Percentiles rank a stretch among this genome's conserved stretches.
Conservation (phyloP, 1,284 basidiomycete species). For the Inonotus hispidus region DNA sequence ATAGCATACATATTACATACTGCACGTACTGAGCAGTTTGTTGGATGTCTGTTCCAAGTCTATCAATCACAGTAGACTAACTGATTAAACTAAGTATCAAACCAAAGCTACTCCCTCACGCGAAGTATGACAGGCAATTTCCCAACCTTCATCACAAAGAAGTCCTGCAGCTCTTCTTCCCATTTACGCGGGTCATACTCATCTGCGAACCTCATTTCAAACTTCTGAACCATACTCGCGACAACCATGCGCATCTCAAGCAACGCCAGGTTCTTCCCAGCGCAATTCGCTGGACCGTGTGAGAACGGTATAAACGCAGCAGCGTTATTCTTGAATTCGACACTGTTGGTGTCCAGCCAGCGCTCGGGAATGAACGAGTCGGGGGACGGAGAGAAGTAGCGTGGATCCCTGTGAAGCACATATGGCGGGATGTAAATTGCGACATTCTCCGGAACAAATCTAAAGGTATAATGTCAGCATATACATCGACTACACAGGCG, state of each 20-base stretch:
- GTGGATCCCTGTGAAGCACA: constrained; percentile 37
- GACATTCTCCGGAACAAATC: constrained; percentile 46
- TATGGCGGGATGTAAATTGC: constrained; percentile 42
- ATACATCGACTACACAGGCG: background rate
- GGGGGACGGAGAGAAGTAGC: constrained; percentile 35
- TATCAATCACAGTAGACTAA: background rate
- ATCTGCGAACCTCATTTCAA: constrained; percentile 27
- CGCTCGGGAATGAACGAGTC: constrained; percentile 38
- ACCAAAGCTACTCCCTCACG: background rate
- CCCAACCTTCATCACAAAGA: constrained; percentile 28
- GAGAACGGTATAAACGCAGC: constrained; percentile 35
- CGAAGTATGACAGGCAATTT: constrained; percentile 23
- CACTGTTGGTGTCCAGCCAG: constrained; percentile 28
- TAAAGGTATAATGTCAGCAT: constrained; percentile 22
- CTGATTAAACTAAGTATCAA: background rate
- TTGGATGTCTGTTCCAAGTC: background rate
- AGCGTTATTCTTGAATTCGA: constrained; percentile 27
- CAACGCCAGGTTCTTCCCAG: constrained; percentile 29
- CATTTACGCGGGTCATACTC: constrained; percentile 26
- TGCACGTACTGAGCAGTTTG: too few relatives aligned
- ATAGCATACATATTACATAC: too few relatives aligned
- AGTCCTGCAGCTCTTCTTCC: constrained; percentile 27
- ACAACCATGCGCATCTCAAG: constrained; percentile 30
- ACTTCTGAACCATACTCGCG: constrained; percentile 27
- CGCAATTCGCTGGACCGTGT: constrained; percentile 31